A percentile compares a stretch with the other conserved stretches of the same genome.
phyloP scores from a whole-genome alignment of 139 green algal genomes.

The Nannochloris sp. region DNA sequence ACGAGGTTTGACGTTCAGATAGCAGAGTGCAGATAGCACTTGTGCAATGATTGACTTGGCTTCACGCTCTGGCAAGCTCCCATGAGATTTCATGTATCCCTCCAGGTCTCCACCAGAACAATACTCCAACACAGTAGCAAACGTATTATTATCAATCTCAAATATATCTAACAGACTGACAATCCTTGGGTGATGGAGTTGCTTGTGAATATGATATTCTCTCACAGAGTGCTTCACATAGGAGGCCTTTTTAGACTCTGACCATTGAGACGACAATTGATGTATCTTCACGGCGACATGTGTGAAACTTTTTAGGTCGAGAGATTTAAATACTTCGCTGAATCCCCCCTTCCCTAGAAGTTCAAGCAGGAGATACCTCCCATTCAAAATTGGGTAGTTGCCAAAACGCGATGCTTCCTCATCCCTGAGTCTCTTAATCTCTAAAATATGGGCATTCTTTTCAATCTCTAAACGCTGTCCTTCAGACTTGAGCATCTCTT shows the following conservation, averaged over 20 bases:
- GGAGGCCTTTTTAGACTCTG: conserved; percentile 60
- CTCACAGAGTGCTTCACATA: conserved; percentile 88
- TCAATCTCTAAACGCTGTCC: conserved; percentile 60
- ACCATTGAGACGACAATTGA: conserved; percentile 69
- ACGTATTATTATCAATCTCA: conserved; percentile 83
- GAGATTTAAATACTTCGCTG: conserved; percentile 81
- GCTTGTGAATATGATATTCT: conserved; percentile 86
- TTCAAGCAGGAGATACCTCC: conserved; percentile 72
- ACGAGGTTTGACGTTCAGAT: conserved; percentile 44
- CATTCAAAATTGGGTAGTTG: conserved; percentile 41
- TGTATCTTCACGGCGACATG: conserved; percentile 82
- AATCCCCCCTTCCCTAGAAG: conserved; percentile 92
- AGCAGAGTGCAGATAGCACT: conserved; percentile 47
- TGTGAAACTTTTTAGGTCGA: conserved; percentile 48
- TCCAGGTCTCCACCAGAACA: conserved; percentile 82
- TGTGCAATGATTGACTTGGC: conserved; percentile 61
- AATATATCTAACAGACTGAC: conserved; percentile 83
- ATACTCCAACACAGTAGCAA: conserved; percentile 88
- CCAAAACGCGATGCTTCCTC: conserved; percentile 71
- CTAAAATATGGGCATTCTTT: conserved; percentile 56
- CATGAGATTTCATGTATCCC: conserved; percentile 56
- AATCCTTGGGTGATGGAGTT: conserved; percentile 58
- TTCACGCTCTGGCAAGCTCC: conserved; percentile 74
- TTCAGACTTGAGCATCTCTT: conserved; percentile 59
- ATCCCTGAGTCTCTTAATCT: conserved; percentile 65